Evolutionary conservation across 345 rosid genomes (phyloP), one percentile per base, ranked within the genome.

Genomic region (Clarkia xantiana): DNA sequence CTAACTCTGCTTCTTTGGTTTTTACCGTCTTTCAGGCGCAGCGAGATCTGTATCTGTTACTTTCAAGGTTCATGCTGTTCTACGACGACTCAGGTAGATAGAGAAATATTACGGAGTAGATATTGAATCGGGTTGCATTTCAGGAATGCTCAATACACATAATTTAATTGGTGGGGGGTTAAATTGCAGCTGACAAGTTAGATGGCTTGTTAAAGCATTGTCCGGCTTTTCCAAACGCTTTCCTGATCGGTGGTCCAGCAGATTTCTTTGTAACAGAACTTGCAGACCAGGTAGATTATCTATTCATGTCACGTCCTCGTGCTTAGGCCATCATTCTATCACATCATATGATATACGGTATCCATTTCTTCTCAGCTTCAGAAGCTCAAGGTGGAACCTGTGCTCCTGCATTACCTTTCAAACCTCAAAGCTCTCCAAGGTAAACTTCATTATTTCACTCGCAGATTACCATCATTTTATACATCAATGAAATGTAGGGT

Each of bases 301-400:
- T 14, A 25, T 25, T 29, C 25, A 22, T 5, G 25, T 22, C 25
- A 22, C 5, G 5, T 22, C 36, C 36, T 29, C 8, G 36, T 29
- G 36, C 8, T 29, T 29, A 29, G 36, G 4, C 8, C 8, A 29
- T 29, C 8, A 29, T 39, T 5, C 11, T 11, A 6, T 41, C n/a
- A 11, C 39, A 2, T 4, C 45, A 20, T 4, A 11, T 10, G 14
- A 2, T 19, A 12, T 42, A 6, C 14, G 1, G 42, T 11, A 18
- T 45, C 52, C 29, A 19, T 59, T 53, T 16, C 17, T 14, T 49
- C 40, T 51, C 81, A 87, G 99, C 84, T 93, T 69, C 99, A 80
- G 70, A 93, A 84, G 62, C 55, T 93, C 57, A 87, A 93, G 77
- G 99, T 93, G 71, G 99, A 93, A 62, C 99, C 99, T 4, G 99